Base-by-base conservation (phyloP, 495 filamentous ascomycete species). In the Neurospora sp. region DNA sequence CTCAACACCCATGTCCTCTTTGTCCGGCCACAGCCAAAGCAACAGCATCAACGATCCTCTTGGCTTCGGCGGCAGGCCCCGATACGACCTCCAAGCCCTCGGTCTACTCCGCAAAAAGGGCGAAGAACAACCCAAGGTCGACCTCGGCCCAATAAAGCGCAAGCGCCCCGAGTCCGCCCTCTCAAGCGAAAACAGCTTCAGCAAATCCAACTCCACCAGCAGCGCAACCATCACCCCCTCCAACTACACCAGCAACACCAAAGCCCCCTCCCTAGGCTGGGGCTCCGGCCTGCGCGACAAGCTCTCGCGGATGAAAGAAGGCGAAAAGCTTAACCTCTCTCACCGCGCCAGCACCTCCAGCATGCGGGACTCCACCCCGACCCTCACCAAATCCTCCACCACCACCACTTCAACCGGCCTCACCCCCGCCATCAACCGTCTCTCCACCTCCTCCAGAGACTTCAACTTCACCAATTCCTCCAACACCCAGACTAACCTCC, bases 141-240 rank as follows among this genome's bases (percentile, higher is more conserved):
- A 87, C 38, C 84, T 98, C 40, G 89, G 90, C 73, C 93, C 94
- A 9, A 84, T 90, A 72, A 96, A 94, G 79, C 84, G 90, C 65
- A 93, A 92, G 81, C 82, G 90, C 44, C 75, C 82, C 38, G 81
- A 83, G 53, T 82, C 80, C 61, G 77, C 79, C 8, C 76, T 75
- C 8, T 81, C 83, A 6, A 79, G 73, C 37, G 53, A 65, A 37
- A 65, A 35, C 53, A 35, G 27, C 14, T 65, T 65, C 14, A 65
- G 53, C 27, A 65, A 65, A 18, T 65, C 53, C 53, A 65, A 65
- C 53, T 81, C 82, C 10, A 78, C 77, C 1, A 73, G 65, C n/a
- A 70, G 69, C 22, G 69, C 71, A 38, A 22, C 70, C 2, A 42
- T 69, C 3, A 65, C 72, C 31, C 59, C 71, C 10, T 39, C 70